Conservation (phyloP, 441 rosid species). For the Populus hybrid region DNA sequence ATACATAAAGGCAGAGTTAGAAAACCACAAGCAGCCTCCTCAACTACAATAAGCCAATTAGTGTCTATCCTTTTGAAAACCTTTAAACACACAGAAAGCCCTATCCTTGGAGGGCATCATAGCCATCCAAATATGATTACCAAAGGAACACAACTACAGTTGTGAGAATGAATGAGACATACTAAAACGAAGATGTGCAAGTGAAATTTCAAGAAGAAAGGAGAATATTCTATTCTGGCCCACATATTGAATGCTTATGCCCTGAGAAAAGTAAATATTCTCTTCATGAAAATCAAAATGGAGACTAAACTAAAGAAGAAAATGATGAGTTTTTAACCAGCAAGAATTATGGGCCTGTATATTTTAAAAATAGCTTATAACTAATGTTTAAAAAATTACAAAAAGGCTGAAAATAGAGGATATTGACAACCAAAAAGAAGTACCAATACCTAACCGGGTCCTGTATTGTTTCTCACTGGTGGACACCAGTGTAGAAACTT, state of each 20-base stretch:
- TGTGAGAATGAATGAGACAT: background rate
- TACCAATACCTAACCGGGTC: conserved; percentile 55
- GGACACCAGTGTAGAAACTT: conserved; percentile 43
- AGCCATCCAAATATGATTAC: background rate
- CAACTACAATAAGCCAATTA: background rate
- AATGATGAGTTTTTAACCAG: background rate
- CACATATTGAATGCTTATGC: background rate
- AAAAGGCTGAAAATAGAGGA: background rate
- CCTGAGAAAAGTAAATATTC: background rate
- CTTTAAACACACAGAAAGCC: background rate
- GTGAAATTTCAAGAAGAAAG: background rate
- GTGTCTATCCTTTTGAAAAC: background rate
- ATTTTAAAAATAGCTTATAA: background rate
- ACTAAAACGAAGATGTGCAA: background rate
- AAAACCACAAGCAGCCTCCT: background rate
- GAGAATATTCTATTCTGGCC: background rate
- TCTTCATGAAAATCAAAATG: background rate
- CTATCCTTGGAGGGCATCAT: background rate
- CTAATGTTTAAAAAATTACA: background rate
- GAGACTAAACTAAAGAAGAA: background rate
- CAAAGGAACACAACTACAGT: background rate
- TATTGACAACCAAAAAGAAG: background rate
- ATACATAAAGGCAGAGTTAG: background rate
- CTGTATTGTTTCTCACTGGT: conserved; percentile 45
- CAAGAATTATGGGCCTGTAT: background rate